Percentiles rank a stretch among this genome's conserved stretches.
Evolutionary conservation across 1,284 basidiomycete genomes (phyloP).

Genomic region (Fistulina hepatica): DNA sequence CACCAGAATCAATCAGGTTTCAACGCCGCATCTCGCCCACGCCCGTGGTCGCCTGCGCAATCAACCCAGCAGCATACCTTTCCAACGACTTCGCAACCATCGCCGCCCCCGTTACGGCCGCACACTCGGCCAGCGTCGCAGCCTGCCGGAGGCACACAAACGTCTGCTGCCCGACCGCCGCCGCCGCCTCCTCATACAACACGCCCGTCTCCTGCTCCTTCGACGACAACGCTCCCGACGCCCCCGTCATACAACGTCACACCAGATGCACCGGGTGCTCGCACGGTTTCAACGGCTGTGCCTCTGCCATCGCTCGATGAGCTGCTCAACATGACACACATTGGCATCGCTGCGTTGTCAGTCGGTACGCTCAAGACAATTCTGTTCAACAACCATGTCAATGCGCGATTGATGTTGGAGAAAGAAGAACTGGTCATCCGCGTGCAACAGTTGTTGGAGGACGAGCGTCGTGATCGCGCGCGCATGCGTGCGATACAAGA

Average conservation of each 20-base stretch:
- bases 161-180: slow-evolving; percentile 17
- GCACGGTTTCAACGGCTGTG: slow-evolving; percentile 22
- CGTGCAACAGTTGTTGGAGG: slow-evolving; percentile 32
- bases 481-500: slow-evolving; percentile 5
- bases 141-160: slow-evolving; percentile 17
- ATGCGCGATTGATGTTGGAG: slow-evolving; percentile 48
- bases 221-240: slow-evolving; percentile 6
- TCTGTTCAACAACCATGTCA: slow-evolving; percentile 65
- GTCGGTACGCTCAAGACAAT: slow-evolving; percentile 63
- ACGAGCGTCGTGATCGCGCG: slow-evolving; percentile 13
- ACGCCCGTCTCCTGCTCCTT: slow-evolving; percentile 11
- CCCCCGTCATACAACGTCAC: too few relatives aligned
- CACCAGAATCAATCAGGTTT: slow-evolving; percentile 28
- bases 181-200: slow-evolving; percentile 11
- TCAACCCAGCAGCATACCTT: too few relatives aligned
- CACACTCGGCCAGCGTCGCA: slow-evolving; percentile 14
- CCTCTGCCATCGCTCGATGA: slow-evolving; percentile 39
- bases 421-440: slow-evolving; percentile 68
- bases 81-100: too few relatives aligned
- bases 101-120: slow-evolving; percentile 15
- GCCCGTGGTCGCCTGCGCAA: too few relatives aligned
- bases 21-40: too few relatives aligned
- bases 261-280: too few relatives aligned
- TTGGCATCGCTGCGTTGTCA: slow-evolving; percentile 46
- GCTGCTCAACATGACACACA: slow-evolving; percentile 49